phyloP scores from a whole-genome alignment of 2,329 filamentous ascomycete genomes.

The Didymella sp. region DNA sequence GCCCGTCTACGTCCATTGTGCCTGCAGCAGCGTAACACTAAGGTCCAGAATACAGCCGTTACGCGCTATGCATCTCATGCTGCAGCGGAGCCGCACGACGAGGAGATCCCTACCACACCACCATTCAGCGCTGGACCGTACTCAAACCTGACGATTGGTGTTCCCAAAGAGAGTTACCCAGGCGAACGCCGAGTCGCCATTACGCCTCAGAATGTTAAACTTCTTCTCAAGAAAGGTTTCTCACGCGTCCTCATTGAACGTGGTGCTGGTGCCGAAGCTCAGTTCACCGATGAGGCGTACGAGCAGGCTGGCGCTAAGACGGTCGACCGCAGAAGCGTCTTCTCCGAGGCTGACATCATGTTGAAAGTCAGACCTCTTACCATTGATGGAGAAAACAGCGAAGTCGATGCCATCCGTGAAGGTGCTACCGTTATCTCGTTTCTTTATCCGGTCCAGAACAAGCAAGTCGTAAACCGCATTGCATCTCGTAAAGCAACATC shows the following conservation, averaged over 20 bases:
- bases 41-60: conserved; percentile 30
- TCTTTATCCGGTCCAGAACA: conserved; percentile 82
- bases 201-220: conserved; percentile 80
- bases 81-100: conserved; percentile 43
- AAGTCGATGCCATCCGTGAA: conserved; percentile 71
- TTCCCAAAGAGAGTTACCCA: conserved; percentile 79
- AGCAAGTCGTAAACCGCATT: conserved; percentile 74
- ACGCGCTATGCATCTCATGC: conserved; percentile 45
- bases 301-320: conserved; percentile 78
- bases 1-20: conserved; percentile 36
- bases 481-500: conserved; percentile 73
- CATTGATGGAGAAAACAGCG: conserved; percentile 63
- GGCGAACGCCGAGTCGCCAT: conserved; percentile 84
- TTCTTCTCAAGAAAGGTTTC: conserved; percentile 87
- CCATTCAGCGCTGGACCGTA: conserved; percentile 64
- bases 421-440: conserved; percentile 82
- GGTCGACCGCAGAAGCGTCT: conserved; percentile 73
- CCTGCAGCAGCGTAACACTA: conserved; percentile 42
- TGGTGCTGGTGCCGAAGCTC: conserved; percentile 78
- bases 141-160: conserved; percentile 74
- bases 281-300: conserved; percentile 80
- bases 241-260: conserved; percentile 77
- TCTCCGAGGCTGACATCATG: conserved; percentile 77
- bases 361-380: conserved; percentile 83
- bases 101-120: conserved; percentile 45